These are phyloP conservation scores for Podosphaera aphanis DNA, from an alignment of 2,329 filamentous ascomycete species.

Conservation along the genomic window DNA sequence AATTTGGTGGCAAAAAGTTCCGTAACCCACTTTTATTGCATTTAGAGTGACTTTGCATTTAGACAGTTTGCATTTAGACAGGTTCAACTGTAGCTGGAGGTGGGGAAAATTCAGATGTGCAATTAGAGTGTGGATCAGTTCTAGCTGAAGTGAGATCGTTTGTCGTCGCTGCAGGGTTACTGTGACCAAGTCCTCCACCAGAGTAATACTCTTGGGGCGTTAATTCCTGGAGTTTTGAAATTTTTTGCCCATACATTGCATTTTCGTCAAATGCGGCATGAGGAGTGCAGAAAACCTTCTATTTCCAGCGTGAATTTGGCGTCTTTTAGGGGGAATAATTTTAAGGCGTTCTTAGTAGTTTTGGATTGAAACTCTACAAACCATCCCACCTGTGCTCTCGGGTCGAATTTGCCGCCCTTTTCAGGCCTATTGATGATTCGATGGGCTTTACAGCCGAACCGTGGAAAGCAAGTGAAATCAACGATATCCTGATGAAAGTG, in stretches of 20 bases:
- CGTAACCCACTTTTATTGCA: too few relatives aligned
- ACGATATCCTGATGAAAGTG: slow-evolving; percentile 24
- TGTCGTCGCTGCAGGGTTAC: too few relatives aligned
- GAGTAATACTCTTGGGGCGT: too few relatives aligned
- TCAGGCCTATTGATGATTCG: not conserved
- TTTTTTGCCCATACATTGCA: not conserved
- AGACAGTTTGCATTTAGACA: too few relatives aligned
- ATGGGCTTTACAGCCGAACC: not conserved
- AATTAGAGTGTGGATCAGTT: too few relatives aligned
- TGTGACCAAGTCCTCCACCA: too few relatives aligned
- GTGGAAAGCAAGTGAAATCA: not conserved
- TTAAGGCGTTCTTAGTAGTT: not conserved
- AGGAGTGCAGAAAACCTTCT: not conserved
- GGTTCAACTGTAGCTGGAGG: too few relatives aligned
- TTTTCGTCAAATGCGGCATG: not conserved
- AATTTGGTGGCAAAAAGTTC: too few relatives aligned
- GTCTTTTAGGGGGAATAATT: not conserved
- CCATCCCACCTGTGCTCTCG: not conserved
- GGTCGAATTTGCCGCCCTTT: not conserved
- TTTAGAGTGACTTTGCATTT: too few relatives aligned
- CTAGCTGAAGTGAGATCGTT: too few relatives aligned
- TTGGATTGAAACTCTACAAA: not conserved
- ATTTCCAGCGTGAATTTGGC: not conserved
- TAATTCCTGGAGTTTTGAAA: too few relatives aligned
- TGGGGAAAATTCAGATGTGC: too few relatives aligned